Base-by-base conservation (phyloP, 768 basidiomycete species). In the Naganishia friedmannii region DNA sequence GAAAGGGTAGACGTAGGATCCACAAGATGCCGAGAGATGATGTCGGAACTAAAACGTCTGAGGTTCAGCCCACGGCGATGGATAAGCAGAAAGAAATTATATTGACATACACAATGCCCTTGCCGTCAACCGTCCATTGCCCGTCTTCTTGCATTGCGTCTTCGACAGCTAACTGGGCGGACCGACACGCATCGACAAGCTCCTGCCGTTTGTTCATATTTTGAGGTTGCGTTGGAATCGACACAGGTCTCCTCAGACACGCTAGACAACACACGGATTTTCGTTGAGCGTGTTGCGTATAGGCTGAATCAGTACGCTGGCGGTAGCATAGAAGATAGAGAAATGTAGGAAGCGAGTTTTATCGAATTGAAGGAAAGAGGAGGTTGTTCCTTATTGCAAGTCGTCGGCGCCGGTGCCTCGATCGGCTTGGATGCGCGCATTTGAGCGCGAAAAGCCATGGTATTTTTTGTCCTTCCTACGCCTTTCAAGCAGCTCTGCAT, bases 171-270 rank as follows among this genome's bases (percentile, higher is more conserved):
- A 23, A 26, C 7, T 28, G 39, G 39, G 60, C 60, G 2, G 39
- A 34, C 1, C 23, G 39, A 29, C 60, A 63, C 8, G 60, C 60
- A 28, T 63, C 39, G 42, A 63, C 42, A 28, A 63, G 39, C 39
- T 42, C 60, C 39, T 26, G 60, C 39, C 39, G 60, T 63, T 63
- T 63, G 39, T 63, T 42, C 60, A 63, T 63, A 12, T 45, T 42
- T 37, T 45, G 37, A 45, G 39, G 17, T 63, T 45, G 23, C 60
- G 37, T 42, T 63, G n/a, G 3, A 12, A 7, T 51, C 6, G 12
- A 51, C 48, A 21, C 48, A 51, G 23, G 4, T 3, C 48, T 51
- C 48, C n/a, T 3, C 21, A 26, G 23, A 51, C 48, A 7, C 48
- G 48, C 48, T 2, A n/a, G 3, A 51, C 4, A n/a, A 12, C 19